Conservation (phyloP, 2,329 filamentous ascomycete species). For the Aspergillus sp. region DNA sequence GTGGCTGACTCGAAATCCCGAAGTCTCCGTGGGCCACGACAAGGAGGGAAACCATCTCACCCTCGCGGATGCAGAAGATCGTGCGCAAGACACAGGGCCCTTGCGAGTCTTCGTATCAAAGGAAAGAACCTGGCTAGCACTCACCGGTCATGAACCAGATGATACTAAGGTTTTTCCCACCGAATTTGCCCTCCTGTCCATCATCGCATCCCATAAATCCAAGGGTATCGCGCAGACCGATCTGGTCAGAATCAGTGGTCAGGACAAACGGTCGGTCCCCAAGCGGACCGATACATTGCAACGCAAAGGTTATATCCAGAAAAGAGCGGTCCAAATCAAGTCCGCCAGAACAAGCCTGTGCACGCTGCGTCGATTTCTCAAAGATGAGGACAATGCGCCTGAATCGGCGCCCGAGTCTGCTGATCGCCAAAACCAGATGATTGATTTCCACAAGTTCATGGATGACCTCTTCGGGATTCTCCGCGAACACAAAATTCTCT, state of each 20-base stretch:
- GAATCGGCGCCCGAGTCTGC: not conserved
- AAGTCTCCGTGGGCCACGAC: slow-evolving; percentile 50
- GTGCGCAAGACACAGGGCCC: not conserved
- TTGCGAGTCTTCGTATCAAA: slow-evolving; percentile 51
- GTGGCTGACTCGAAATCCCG: slow-evolving; percentile 56
- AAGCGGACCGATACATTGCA: slow-evolving; percentile 57
- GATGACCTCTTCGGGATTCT: slow-evolving; percentile 49
- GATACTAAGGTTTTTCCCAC: slow-evolving; percentile 50
- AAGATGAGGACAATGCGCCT: not conserved
- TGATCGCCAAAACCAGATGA: slow-evolving; percentile 22
- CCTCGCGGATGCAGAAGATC: slow-evolving; percentile 39
- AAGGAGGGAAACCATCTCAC: slow-evolving; percentile 40
- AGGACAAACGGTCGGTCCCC: slow-evolving; percentile 65
- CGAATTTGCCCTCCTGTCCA: slow-evolving; percentile 57
- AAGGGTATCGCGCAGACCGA: slow-evolving; percentile 58
- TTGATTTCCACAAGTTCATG: slow-evolving; percentile 51
- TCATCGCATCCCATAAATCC: slow-evolving; percentile 55
- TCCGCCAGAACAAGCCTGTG: slow-evolving; percentile 56
- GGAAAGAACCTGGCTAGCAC: slow-evolving; percentile 57
- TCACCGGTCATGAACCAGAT: slow-evolving; percentile 60
- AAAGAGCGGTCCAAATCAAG: slow-evolving; percentile 48
- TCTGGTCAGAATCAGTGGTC: slow-evolving; percentile 53
- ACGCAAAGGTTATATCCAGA: slow-evolving; percentile 61
- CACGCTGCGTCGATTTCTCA: slow-evolving; percentile 50
- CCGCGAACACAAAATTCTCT: slow-evolving; percentile 50